A percentile compares a stretch with the other conserved stretches of the same genome.
Conservation (phyloP, 768 basidiomycete genomes). For the Coprinopsis marcescibilis region DNA sequence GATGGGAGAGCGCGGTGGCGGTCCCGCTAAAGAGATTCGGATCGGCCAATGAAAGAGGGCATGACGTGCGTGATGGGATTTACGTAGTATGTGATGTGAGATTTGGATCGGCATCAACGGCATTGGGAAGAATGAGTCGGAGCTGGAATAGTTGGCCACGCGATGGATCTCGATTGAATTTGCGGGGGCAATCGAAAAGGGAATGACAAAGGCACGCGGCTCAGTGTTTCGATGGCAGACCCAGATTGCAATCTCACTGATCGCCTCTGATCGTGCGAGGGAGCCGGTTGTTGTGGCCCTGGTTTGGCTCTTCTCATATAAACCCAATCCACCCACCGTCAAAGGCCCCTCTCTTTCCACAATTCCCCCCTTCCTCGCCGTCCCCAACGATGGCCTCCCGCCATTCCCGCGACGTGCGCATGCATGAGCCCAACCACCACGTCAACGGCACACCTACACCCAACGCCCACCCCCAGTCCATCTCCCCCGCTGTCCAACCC, state of each 20-base stretch:
- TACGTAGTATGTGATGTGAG: not conserved
- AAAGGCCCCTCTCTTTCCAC: constrained; percentile 42
- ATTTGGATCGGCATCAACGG: constrained; percentile 26
- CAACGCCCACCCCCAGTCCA: constrained; percentile 42
- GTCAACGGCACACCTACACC: constrained; percentile 38
- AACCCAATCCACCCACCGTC: constrained; percentile 47
- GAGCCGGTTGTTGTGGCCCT: constrained; percentile 38
- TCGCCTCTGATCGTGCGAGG: constrained; percentile 66
- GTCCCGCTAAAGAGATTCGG: not conserved
- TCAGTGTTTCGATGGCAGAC: constrained; percentile 27
- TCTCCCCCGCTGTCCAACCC: constrained; percentile 28
- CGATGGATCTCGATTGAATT: constrained; percentile 31
- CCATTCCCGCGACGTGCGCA: constrained; percentile 52
- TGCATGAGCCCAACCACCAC: constrained; percentile 49
- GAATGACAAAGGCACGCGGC: constrained; percentile 57
- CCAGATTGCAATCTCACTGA: constrained; percentile 38
- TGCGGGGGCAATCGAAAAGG: constrained; percentile 41
- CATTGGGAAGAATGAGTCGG: constrained; percentile 33
- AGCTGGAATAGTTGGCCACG: constrained; percentile 26
- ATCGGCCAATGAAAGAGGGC: not conserved
- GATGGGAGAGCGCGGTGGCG: not conserved
- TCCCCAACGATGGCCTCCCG: constrained; percentile 19
- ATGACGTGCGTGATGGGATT: not conserved
- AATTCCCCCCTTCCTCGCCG: constrained; percentile 26
- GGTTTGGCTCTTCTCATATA: constrained; percentile 48